phyloP scores from a whole-genome alignment of 306 rosid genomes.

The Psophocarpus tetragonolobus region DNA sequence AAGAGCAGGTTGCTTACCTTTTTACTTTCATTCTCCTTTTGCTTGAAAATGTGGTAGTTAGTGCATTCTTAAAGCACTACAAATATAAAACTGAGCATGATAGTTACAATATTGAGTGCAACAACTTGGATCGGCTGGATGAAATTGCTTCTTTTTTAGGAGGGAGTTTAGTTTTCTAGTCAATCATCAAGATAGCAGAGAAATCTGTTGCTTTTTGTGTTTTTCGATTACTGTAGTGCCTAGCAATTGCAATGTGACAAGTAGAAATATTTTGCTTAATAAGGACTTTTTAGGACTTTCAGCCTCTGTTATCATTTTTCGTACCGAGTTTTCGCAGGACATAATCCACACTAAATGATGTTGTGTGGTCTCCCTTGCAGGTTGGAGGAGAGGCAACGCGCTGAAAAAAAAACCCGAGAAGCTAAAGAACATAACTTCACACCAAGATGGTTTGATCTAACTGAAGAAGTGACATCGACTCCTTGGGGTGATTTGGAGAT shows the following conservation, averaged over 20 bases:
- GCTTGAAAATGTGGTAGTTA: not conserved
- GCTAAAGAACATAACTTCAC: conserved; percentile 52
- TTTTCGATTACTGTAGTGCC: not conserved
- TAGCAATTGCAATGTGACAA: not conserved
- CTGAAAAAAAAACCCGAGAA: conserved; percentile 80
- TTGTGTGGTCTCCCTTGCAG: conserved; percentile 55
- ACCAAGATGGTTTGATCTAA: conserved; percentile 86
- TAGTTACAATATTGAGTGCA: not conserved
- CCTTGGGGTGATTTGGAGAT: conserved; percentile 97
- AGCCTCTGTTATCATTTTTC: conserved; percentile 4
- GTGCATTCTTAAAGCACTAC: conserved; percentile 19
- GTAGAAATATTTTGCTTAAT: not conserved
- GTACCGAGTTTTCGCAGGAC: not conserved
- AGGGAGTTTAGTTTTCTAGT: not conserved
- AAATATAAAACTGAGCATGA: conserved; percentile 13
- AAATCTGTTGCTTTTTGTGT: not conserved
- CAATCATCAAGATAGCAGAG: not conserved
- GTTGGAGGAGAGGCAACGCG: conserved; percentile 93
- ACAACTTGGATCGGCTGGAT: not conserved
- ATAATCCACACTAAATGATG: conserved; percentile 57
- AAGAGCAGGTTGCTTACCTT: conserved; percentile 66
- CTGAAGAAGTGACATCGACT: conserved; percentile 74
- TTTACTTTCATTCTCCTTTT: conserved; percentile 15
- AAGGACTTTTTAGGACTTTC: not conserved
- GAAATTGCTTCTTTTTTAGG: not conserved